Conservation (phyloP, 2,329 filamentous ascomycete genomes). For the Zopfia rhizophila region DNA sequence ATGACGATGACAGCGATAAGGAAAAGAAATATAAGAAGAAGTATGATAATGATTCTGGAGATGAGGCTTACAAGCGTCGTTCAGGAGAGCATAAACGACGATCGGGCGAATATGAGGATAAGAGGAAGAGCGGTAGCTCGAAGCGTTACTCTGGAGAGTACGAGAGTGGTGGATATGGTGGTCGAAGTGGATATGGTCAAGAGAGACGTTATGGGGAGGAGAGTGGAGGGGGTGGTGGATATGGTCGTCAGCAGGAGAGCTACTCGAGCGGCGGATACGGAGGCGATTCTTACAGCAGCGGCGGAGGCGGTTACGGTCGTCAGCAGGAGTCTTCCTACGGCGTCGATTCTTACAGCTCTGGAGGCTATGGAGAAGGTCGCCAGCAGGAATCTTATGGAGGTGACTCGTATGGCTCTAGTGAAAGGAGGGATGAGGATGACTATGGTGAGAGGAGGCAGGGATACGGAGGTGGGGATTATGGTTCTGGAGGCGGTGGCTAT, state of each 20-base stretch:
- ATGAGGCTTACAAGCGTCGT: conserved; percentile 38
- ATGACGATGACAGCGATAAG: conserved; percentile 36
- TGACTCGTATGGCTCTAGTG: conserved; percentile 23
- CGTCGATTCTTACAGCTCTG: conserved; percentile 21
- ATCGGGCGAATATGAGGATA: conserved; percentile 20
- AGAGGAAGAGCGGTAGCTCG: conserved; percentile 33
- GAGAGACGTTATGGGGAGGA: conserved; percentile 37
- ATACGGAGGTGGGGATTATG: conserved; percentile 24
- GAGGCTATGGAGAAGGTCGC: conserved; percentile 7
- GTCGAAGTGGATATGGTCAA: conserved; percentile 30
- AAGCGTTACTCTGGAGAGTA: conserved; percentile 35
- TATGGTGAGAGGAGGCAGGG: conserved; percentile 28
- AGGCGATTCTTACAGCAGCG: conserved; percentile 19
- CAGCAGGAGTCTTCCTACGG: conserved; percentile 21
- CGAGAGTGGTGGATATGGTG: conserved; percentile 9
- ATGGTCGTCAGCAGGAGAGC: conserved; percentile 15
- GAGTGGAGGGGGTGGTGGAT: conserved; percentile 10
- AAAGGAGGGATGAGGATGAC: conserved; percentile 26
- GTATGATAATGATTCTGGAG: conserved; percentile 33
- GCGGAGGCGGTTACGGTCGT: conserved; percentile 19
- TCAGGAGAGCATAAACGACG: conserved; percentile 27
- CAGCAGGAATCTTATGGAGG: conserved; percentile 5
- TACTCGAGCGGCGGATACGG: conserved; percentile 17
- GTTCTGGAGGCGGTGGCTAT: conserved; percentile 28
- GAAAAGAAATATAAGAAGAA: conserved; percentile 10